These are phyloP conservation scores for Beverwykella pulmonaria DNA, from an alignment of 495 filamentous ascomycete genomes.

Conservation along the genomic window DNA sequence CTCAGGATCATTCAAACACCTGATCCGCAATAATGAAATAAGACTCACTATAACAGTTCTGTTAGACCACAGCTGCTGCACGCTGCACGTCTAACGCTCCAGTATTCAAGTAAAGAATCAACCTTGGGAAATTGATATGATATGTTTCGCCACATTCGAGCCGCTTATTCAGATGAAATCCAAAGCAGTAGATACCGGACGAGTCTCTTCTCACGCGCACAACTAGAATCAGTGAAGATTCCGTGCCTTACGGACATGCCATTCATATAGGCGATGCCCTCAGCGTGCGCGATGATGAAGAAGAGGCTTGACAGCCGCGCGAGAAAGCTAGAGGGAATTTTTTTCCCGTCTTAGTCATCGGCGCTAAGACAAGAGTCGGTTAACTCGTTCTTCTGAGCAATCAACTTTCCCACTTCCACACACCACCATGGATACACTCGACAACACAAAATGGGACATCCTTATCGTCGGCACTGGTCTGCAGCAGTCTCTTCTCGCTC, in stretches of 20 bases:
- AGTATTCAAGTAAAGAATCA: neutral
- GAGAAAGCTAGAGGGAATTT: neutral
- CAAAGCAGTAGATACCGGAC: conserved; percentile 97
- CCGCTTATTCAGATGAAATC: conserved; percentile 78
- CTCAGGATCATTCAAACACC: no score
- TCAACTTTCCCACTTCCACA: conserved; percentile 32
- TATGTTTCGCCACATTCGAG: conserved; percentile 60
- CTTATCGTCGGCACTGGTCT: conserved; percentile 88
- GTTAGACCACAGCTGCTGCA: no score
- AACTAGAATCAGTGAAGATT: conserved; percentile 71
- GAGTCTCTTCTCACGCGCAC: conserved; percentile 73
- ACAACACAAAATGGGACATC: conserved; percentile 86
- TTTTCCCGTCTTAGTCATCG: conserved; percentile 30
- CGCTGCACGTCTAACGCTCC: no score
- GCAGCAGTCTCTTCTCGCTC: conserved; percentile 84
- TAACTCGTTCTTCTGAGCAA: conserved; percentile 19
- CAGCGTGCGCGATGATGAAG: conserved; percentile 34
- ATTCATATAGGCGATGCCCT: conserved; percentile 43
- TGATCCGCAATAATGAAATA: no score
- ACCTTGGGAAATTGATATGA: neutral
- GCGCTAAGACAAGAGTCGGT: conserved; percentile 7
- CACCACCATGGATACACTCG: conserved; percentile 72
- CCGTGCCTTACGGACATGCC: conserved; percentile 48
- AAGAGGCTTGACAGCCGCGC: neutral
- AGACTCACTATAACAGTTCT: no score